These are phyloP conservation scores for Populus pruinosa DNA, from an alignment of 345 rosid species.

Conservation along the genomic window DNA sequence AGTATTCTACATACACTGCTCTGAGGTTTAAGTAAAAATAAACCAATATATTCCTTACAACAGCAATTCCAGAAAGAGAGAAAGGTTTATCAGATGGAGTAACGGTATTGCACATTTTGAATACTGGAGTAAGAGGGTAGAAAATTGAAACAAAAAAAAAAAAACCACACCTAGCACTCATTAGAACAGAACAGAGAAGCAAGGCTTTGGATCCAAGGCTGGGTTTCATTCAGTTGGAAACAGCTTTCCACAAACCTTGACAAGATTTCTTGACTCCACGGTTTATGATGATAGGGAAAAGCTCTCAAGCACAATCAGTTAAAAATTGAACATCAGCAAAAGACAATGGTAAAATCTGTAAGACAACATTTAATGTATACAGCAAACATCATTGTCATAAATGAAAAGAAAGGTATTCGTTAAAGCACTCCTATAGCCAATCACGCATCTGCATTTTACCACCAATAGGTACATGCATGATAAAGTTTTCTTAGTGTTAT, in stretches of 20 bases:
- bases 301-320: neutral
- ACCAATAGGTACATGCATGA: neutral
- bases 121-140: neutral
- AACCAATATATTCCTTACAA: neutral
- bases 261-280: neutral
- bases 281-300: neutral
- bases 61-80: neutral
- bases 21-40: neutral
- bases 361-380: neutral
- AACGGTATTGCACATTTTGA: neutral
- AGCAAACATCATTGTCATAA: neutral
- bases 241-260: neutral
- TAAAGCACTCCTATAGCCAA: neutral
- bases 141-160: neutral
- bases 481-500: neutral
- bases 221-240: neutral
- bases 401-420: neutral
- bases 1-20: neutral
- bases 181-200: neutral
- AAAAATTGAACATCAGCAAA: neutral
- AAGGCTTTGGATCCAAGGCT: neutral
- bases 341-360: neutral
- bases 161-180: neutral
- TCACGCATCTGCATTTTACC: neutral
- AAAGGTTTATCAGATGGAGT: neutral